These are phyloP conservation scores for Flaveria linearis DNA, from an alignment of 129 eudicot genomes.

Conservation along the genomic window DNA sequence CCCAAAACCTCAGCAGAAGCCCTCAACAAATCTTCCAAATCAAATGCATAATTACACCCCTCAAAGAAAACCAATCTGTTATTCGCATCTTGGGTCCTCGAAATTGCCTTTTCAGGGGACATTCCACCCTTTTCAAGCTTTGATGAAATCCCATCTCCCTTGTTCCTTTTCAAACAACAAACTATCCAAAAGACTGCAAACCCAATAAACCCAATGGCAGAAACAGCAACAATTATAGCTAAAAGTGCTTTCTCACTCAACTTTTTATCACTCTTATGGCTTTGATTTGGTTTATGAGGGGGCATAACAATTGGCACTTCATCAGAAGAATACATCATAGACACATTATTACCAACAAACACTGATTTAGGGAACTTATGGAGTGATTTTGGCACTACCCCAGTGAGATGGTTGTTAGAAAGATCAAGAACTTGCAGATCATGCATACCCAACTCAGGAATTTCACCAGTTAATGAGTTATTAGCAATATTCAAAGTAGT, in stretches of 20 bases:
- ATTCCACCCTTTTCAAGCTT: slow-evolving; percentile 72
- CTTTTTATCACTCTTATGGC: slow-evolving; percentile 35
- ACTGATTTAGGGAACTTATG: slow-evolving; percentile 69
- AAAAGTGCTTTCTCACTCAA: slow-evolving; percentile 61
- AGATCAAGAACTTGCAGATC: slow-evolving; percentile 60
- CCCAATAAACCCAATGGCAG: slow-evolving; percentile 54
- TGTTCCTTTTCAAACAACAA: slow-evolving; percentile 54
- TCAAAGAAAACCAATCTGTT: slow-evolving; percentile 84
- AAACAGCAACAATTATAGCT: slow-evolving; percentile 58
- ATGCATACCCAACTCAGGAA: slow-evolving; percentile 63
- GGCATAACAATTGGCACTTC: slow-evolving; percentile 54
- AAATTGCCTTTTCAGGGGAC: slow-evolving; percentile 88
- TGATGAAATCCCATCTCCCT: slow-evolving; percentile 54
- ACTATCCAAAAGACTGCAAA: slow-evolving; percentile 60
- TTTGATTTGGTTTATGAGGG: slow-evolving; percentile 37
- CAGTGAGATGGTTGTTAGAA: slow-evolving; percentile 65
- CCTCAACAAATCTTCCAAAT: slow-evolving; percentile 92
- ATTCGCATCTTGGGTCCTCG: slow-evolving; percentile 76
- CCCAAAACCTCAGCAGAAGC: slow-evolving; percentile 99
- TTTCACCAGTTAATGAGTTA: slow-evolving; percentile 65
- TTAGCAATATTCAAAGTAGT: slow-evolving; percentile 74
- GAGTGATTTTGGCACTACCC: slow-evolving; percentile 67
- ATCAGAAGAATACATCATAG: slow-evolving; percentile 37
- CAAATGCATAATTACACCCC: slow-evolving; percentile 90
- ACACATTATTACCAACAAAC: slow-evolving; percentile 65